These are phyloP conservation scores for Rosa persica DNA, from an alignment of 306 rosid species.

Conservation along the genomic window DNA sequence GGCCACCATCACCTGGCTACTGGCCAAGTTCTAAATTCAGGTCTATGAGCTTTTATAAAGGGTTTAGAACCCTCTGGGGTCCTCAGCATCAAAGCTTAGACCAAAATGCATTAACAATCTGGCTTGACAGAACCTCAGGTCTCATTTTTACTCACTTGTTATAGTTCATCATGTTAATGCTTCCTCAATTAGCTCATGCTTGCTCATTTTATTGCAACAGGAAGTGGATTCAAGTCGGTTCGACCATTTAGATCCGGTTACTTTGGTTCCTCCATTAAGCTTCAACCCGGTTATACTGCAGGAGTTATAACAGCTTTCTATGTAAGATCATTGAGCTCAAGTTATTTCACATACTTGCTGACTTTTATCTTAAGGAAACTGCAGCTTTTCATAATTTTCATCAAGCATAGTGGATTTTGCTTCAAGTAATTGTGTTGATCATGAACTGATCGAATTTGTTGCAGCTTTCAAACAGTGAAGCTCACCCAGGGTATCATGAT, in stretches of 20 bases:
- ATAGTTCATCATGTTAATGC: background rate
- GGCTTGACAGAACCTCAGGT: conserved; percentile 92
- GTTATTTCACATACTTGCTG: background rate
- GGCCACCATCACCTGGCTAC: conserved; percentile 92
- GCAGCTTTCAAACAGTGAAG: conserved; percentile 94
- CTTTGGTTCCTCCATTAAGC: conserved; percentile 84
- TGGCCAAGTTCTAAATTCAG: conserved; percentile 85
- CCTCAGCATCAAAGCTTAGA: conserved; percentile 68
- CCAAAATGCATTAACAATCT: conserved; percentile 66
- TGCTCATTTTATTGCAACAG: conserved; percentile 33
- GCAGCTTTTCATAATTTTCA: background rate
- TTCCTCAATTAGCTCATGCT: background rate
- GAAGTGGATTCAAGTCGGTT: conserved; percentile 91
- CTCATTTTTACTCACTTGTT: background rate
- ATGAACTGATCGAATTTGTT: background rate
- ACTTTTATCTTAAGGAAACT: background rate
- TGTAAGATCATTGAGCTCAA: conserved; percentile 42
- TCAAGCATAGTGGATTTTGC: background rate
- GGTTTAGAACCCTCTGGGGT: conserved; percentile 86
- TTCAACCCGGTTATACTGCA: conserved; percentile 94
- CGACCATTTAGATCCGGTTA: conserved; percentile 92
- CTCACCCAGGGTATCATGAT: conserved; percentile 93
- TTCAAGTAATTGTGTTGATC: background rate
- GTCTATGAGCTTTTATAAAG: conserved; percentile 58
- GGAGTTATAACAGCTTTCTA: conserved; percentile 96